Base-by-base conservation (phyloP, 2,329 filamentous ascomycete species). In the Cyphellophora attinorum region DNA sequence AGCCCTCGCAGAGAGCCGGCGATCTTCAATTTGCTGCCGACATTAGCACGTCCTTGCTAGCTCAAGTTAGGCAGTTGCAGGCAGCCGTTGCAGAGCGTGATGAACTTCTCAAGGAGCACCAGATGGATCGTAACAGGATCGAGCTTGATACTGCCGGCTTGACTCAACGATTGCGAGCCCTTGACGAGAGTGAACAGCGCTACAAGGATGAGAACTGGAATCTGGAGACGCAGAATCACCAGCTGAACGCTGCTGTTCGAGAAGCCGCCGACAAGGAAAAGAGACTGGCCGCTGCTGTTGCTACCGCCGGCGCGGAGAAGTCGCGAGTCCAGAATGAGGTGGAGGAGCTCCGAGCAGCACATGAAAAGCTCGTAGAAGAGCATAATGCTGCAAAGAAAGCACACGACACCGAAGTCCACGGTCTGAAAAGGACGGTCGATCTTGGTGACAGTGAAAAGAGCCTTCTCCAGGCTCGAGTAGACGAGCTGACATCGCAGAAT, bases 181-280 rank as follows among this genome's bases (percentile, higher is more conserved):
- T 95, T 27, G 88, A 95, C 49, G 91, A 98, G 60, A 94, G 83
- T 55, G 91, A 98, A 57, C 82, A 93, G 51, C 80, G 85, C 34
- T 94, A 93, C 64, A 96, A 95, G 61, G 91, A 98, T 53, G 91
- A 96, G 59, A 98, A 96, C 56, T 98, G 91, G 91, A 89, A 83
- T 44, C 71, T 98, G 23, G 91, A 98, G 59, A 93, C 88, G 0
- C 84, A 86, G 50, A 72, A 93, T 14, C 91, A 94, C 51, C 88
- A 96, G 44, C 67, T 89, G 27, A 71, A 82, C 34, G 72, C 80
- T 5, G 69, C 74, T 11, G 73, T 81, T 43, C 85, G 79, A 53
- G 85, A 93, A 30, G 74, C 82, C 1, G 67, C 78, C 11, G 86
- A 91, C 52, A 81, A 81, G 41, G 86, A 95, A 58, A 83, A 85